phyloP scores from a whole-genome alignment of 2,329 filamentous ascomycete genomes.

The Aphanoascus verrucosus region DNA sequence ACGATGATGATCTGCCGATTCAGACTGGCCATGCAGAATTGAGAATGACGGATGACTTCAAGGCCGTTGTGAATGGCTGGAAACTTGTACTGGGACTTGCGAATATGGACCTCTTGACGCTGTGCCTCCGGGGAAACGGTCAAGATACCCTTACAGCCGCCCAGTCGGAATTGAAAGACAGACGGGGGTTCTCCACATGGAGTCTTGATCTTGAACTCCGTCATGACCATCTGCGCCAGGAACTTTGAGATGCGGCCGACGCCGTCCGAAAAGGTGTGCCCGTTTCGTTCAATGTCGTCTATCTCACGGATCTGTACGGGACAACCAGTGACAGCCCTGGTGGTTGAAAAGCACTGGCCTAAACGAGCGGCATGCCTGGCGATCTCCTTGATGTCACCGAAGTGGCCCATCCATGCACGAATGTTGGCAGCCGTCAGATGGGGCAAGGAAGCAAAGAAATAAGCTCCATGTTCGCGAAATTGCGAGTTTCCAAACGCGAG shows the following conservation, averaged over 20 bases:
- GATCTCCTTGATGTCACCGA: slow-evolving; percentile 68
- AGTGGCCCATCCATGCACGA: slow-evolving; percentile 75
- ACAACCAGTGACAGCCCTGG: slow-evolving; percentile 58
- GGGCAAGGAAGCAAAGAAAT: slow-evolving; percentile 71
- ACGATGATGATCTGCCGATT: slow-evolving; percentile 86
- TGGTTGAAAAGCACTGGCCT: slow-evolving; percentile 94
- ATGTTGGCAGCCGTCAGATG: slow-evolving; percentile 63
- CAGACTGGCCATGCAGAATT: slow-evolving; percentile 64
- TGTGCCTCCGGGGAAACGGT: slow-evolving; percentile 60
- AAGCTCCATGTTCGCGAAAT: slow-evolving; percentile 80
- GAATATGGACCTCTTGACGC: slow-evolving; percentile 61
- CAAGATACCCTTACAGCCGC: slow-evolving; percentile 84
- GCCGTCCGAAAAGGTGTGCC: slow-evolving; percentile 74
- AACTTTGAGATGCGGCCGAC: slow-evolving; percentile 83
- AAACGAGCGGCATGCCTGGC: slow-evolving; percentile 82
- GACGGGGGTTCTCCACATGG: slow-evolving; percentile 54
- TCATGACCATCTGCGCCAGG: slow-evolving; percentile 61
- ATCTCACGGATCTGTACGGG: slow-evolving; percentile 50
- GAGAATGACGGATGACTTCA: slow-evolving; percentile 75
- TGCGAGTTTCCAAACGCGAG: slow-evolving; percentile 94
- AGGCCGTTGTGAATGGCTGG: slow-evolving; percentile 57
- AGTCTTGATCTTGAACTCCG: slow-evolving; percentile 54
- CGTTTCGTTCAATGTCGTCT: slow-evolving; percentile 58
- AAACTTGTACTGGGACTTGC: slow-evolving; percentile 84
- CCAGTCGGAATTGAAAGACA: slow-evolving; percentile 82